Percentiles rank a stretch among this genome's conserved stretches.
These are phyloP conservation scores for Canavalia gladiata DNA, from an alignment of 306 rosid species.

Conservation along the genomic window DNA sequence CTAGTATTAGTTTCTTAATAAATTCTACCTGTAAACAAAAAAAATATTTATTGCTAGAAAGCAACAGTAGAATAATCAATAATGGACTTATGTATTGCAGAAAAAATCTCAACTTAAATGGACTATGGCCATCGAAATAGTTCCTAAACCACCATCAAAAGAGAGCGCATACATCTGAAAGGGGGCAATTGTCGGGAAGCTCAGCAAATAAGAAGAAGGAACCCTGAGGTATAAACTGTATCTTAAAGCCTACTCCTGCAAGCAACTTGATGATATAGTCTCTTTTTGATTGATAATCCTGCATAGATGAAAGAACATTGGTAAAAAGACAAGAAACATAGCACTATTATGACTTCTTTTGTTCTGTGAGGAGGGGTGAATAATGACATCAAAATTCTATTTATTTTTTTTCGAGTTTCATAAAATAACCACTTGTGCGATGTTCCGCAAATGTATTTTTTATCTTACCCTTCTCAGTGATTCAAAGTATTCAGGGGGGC, in stretches of 20 bases:
- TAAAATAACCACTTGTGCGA: not conserved
- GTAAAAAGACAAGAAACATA: conserved; percentile 11
- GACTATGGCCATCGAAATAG: conserved; percentile 1
- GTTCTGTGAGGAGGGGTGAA: not conserved
- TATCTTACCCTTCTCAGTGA: conserved; percentile 65
- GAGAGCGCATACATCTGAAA: conserved; percentile 71
- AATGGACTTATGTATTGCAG: not conserved
- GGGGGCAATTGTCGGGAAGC: conserved; percentile 71
- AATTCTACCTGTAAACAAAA: conserved; percentile 68
- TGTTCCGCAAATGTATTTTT: conserved; percentile 16
- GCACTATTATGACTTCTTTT: not conserved
- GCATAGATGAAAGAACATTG: conserved; percentile 39
- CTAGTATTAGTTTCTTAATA: conserved; percentile 72
- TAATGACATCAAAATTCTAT: conserved; percentile 9
- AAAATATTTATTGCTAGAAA: not conserved
- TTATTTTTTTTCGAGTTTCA: conserved; percentile 1
- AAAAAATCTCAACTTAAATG: conserved; percentile 14
- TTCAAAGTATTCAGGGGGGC: conserved; percentile 74
- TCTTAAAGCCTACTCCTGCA: conserved; percentile 68
- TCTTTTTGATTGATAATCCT: conserved; percentile 84
- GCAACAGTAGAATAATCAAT: conserved; percentile 35
- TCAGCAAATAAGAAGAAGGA: conserved; percentile 80
- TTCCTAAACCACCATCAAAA: not conserved
- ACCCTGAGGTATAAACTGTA: conserved; percentile 84
- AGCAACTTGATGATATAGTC: conserved; percentile 73